Conservation (phyloP, 2,329 filamentous ascomycete genomes). For the Hypoxylon sp. region DNA sequence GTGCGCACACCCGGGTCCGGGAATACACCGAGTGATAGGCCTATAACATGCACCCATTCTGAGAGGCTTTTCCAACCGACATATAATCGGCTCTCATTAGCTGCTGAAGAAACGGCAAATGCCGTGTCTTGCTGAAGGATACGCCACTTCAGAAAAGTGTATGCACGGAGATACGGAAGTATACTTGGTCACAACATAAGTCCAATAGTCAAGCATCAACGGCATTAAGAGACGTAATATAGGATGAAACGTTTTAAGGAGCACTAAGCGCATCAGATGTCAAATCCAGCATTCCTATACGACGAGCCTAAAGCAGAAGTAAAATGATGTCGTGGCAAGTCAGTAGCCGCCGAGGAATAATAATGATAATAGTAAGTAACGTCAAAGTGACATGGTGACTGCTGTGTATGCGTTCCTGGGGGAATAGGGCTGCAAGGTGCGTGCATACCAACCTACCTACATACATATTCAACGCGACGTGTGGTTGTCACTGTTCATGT, state of each 20-base stretch:
- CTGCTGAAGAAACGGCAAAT: conserved; percentile 25
- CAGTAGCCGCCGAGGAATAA: conserved; percentile 39
- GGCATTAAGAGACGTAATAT: conserved; percentile 42
- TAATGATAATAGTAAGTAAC: conserved; percentile 41
- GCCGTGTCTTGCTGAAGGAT: conserved; percentile 18
- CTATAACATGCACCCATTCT: conserved; percentile 5
- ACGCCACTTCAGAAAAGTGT: conserved; percentile 30
- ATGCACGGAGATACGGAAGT: conserved; percentile 4
- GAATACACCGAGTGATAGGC: conserved; percentile 6
- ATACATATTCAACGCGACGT: conserved; percentile 25
- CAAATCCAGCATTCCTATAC: conserved; percentile 34
- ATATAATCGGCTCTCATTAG: conserved; percentile 27
- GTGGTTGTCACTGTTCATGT: conserved; percentile 22
- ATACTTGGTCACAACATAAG: conserved; percentile 18
- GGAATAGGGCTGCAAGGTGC: conserved; percentile 44
- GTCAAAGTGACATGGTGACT: conserved; percentile 23
- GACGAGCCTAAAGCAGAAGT: conserved; percentile 25
- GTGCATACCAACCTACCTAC: conserved; percentile 22
- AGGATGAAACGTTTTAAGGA: conserved; percentile 46
- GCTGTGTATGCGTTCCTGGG: conserved; percentile 34
- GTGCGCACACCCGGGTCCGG: conserved; percentile 3
- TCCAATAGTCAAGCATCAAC: conserved; percentile 28
- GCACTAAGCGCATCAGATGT: conserved; percentile 41
- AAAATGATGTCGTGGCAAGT: conserved; percentile 34
- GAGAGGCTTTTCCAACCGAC: conserved; percentile 4